These are phyloP conservation scores for Entomortierella lignicola DNA, from an alignment of 192 early-diverging fungal genomes.

Conservation along the genomic window DNA sequence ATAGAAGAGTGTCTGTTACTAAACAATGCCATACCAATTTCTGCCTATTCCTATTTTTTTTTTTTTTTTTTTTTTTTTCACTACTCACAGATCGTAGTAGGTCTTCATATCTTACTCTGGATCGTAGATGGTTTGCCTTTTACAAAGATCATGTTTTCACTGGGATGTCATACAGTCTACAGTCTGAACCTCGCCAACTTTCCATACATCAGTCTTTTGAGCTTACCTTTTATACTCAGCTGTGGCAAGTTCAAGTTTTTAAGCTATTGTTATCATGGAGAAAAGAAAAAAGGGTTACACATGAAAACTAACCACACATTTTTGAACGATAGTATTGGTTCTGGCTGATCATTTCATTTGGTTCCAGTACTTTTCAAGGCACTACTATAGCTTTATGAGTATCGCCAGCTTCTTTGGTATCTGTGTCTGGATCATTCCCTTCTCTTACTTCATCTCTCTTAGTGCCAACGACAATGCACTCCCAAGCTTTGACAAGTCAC, in stretches of 20 bases:
- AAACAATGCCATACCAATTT: background rate
- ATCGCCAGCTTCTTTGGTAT: conserved; percentile 94
- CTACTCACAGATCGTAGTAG: conserved; percentile 68
- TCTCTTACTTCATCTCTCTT: conserved; percentile 92
- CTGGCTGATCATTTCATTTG: conserved; percentile 93
- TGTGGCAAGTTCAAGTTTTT: conserved; percentile 71
- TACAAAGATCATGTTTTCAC: conserved; percentile 74
- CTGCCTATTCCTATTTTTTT: background rate
- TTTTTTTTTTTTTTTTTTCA: conserved; percentile 1
- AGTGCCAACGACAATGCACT: conserved; percentile 91
- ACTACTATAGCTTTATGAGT: conserved; percentile 79
- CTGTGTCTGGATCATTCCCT: conserved; percentile 94
- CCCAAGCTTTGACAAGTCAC: conserved; percentile 66
- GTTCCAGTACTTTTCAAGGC: conserved; percentile 90
- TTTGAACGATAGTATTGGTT: conserved; percentile 68
- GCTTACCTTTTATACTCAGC: conserved; percentile 80
- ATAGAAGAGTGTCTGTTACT: too few relatives aligned
- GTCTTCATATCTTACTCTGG: conserved; percentile 76
- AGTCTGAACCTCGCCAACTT: conserved; percentile 82
- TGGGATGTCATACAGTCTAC: conserved; percentile 84
- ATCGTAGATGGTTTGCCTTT: conserved; percentile 85
- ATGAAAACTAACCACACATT: too few relatives aligned
- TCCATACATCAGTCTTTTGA: conserved; percentile 83
- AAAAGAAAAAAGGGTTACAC: too few relatives aligned
- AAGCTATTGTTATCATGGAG: background rate